Base-by-base conservation (phyloP, 345 rosid genomes). In the Microthlaspi erraticum region DNA sequence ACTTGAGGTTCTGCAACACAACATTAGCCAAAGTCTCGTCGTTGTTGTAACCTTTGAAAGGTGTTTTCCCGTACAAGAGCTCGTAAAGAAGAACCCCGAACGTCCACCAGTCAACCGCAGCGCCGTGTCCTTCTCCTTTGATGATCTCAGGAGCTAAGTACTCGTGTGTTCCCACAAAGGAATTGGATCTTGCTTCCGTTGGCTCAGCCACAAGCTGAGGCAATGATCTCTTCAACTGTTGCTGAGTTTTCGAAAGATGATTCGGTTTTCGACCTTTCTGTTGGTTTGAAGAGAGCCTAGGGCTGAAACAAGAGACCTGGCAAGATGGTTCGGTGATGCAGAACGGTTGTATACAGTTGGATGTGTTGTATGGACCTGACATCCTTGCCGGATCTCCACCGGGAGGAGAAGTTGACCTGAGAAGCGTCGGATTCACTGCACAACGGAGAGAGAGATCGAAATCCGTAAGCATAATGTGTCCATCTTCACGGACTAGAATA, bases 31-130 rank as follows among this genome's bases (percentile, higher is more conserved):
- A 77, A 3, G 97, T 93, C 73, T 86, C 95, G 31, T 93, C 97
- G 33, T 93, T 93, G 11, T 83, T 88, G n/a, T 82, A 72, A 44
- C 98, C 98, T 79, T 86, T 93, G 66, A 93, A 93, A 6, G 98
- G 97, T 8, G 98, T 91, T 81, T 64, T 86, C 39, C 98, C 97
- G 10, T 91, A 91, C 8, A 93, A 72, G 50, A 93, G 97, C 83
- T 91, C 98, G 26, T 85, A 91, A 32, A 93, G 94, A 44, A 93
- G 88, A 66, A 93, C 70, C 20, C 98, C 98, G 10, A 89, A 89
- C 4, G 97, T 93, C 98, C 98, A 93, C 98, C 98, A 93, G 79
- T 93, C 98, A 13, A 93, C 98, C 1, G 98, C 97, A 7, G 98
- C 98, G 10, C 98, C 98, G 10, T 93, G 98, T 56, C 97, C 98